Evolutionary conservation across 495 filamentous ascomycete genomes (phyloP).

Genomic region (Penicillium pancosmium): DNA sequence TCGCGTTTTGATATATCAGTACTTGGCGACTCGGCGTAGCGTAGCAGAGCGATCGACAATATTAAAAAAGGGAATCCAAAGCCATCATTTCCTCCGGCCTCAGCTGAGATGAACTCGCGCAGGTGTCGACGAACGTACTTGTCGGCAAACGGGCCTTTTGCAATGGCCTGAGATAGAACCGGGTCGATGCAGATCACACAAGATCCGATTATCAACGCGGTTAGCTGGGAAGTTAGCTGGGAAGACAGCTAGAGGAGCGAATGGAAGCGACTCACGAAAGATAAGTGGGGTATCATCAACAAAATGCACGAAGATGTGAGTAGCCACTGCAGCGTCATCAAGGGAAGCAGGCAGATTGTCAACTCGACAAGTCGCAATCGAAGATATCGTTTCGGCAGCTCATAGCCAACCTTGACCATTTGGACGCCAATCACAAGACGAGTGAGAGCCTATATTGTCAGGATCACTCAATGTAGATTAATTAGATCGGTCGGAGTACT

Average conservation of each 20-base stretch:
- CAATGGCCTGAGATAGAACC: slow-evolving; percentile 61
- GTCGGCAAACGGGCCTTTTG: slow-evolving; percentile 64
- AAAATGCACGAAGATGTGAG: slow-evolving; percentile 39
- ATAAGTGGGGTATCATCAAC: slow-evolving; percentile 36
- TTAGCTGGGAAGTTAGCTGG: slow-evolving; percentile 36
- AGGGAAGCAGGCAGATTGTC: slow-evolving; percentile 41
- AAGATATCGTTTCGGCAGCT: slow-evolving; percentile 39
- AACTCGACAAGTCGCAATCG: slow-evolving; percentile 30
- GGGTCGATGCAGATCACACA: slow-evolving; percentile 66
- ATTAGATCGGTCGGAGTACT: neutral
- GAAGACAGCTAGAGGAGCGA: neutral
- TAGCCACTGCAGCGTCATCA: slow-evolving; percentile 43
- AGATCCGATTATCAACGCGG: slow-evolving; percentile 61
- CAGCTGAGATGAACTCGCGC: slow-evolving; percentile 64
- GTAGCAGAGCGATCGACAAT: slow-evolving; percentile 57
- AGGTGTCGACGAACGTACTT: slow-evolving; percentile 59
- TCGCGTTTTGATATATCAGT: slow-evolving; percentile 19
- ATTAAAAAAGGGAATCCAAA: slow-evolving; percentile 63
- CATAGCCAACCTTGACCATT: slow-evolving; percentile 42
- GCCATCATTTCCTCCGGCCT: slow-evolving; percentile 63
- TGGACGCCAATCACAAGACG: slow-evolving; percentile 59
- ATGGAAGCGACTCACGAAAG: slow-evolving; percentile 29
- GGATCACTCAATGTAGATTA: slow-evolving; percentile 3
- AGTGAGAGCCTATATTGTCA: slow-evolving; percentile 37
- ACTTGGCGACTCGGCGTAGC: slow-evolving; percentile 48